Conservation (phyloP, 352 stramenopile species). For the Peronospora belbahrii region DNA sequence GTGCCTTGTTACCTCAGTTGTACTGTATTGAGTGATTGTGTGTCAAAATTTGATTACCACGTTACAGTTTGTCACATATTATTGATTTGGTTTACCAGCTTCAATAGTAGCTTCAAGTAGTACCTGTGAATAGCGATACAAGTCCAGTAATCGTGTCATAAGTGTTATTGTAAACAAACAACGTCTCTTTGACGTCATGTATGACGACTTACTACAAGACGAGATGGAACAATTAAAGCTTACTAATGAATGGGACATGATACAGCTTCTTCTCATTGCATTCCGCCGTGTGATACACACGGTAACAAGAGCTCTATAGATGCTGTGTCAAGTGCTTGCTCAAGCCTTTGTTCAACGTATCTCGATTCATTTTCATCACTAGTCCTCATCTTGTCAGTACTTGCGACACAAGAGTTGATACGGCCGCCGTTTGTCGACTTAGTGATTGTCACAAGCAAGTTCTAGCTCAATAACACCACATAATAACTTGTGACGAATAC, state of each 20-base stretch:
- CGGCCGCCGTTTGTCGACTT: too few relatives aligned
- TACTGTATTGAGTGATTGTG: too few relatives aligned
- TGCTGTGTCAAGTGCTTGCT: conserved; percentile 75
- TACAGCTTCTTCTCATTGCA: conserved; percentile 51
- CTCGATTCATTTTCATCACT: conserved; percentile 44
- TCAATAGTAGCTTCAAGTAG: conserved; percentile 14
- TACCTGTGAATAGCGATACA: conserved; percentile 21
- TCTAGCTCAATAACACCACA: too few relatives aligned
- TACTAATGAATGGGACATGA: conserved; percentile 51
- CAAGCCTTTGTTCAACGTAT: conserved; percentile 74
- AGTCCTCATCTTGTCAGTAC: conserved; percentile 40
- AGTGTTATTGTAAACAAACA: conserved; percentile 67
- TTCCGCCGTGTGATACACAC: conserved; percentile 63
- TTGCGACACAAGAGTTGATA: too few relatives aligned
- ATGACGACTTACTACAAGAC: conserved; percentile 56
- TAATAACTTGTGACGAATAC: too few relatives aligned
- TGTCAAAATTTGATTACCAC: neutral
- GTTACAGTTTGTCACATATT: conserved; percentile 9
- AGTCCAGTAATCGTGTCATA: conserved; percentile 11
- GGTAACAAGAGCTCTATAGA: conserved; percentile 75
- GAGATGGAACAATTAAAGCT: conserved; percentile 51
- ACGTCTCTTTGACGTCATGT: conserved; percentile 65
- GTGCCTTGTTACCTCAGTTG: conserved; percentile 46
- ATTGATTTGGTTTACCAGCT: neutral
- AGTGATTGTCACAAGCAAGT: too few relatives aligned